Evolutionary conservation across 495 filamentous ascomycete genomes (phyloP), one percentile per base, ranked within the genome.

Genomic region (Glarea lozoyensis): DNA sequence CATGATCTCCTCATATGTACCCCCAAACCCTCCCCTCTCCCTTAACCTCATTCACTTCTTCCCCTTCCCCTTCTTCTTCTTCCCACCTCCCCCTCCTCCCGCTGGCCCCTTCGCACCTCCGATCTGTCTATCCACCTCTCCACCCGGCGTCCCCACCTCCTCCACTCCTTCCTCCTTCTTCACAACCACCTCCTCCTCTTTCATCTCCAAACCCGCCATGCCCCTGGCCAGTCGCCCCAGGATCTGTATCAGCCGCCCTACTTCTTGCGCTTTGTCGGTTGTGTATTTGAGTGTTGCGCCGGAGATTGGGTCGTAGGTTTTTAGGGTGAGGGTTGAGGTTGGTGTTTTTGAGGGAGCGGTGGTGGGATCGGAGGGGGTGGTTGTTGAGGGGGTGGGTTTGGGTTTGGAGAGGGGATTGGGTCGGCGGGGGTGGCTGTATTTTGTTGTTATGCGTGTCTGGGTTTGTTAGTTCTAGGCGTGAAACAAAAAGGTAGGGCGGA

Each of bases 241-340:
- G 30, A 76, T 76, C 24, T 78, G 77, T 31, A 97, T 73, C 58
- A 97, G 60, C 24, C 92, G 67, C 2, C 79, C 76, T 3, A 98
- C 90, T 60, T 96, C 89, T 13, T 86, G 85, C n/a, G 80, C 81
- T 55, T 93, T 94, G 60, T 83, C 78, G 13, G 92, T 94, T 56
- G 75, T 73, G 66, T 95, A 98, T 63, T 95, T 94, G 24, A 98
- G 75, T 42, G 81, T 79, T 36, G 78, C 75, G 49, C 92, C 92
- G 10, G 82, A 80, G 20, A 61, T 62, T 0, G 92, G 86, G 61
- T 95, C 88, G 69, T 77, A 98, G 12, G 89, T 94, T 66, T 94
- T 97, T 21, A 97, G 69, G 0, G 73, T 81, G 20, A 98, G 78
- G 18, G 69, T 72, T 47, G 83, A 86, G 9, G 45, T 35, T 27